Evolutionary conservation across 1,284 basidiomycete genomes (phyloP).

Genomic region (Xerocomus nothofagi): DNA sequence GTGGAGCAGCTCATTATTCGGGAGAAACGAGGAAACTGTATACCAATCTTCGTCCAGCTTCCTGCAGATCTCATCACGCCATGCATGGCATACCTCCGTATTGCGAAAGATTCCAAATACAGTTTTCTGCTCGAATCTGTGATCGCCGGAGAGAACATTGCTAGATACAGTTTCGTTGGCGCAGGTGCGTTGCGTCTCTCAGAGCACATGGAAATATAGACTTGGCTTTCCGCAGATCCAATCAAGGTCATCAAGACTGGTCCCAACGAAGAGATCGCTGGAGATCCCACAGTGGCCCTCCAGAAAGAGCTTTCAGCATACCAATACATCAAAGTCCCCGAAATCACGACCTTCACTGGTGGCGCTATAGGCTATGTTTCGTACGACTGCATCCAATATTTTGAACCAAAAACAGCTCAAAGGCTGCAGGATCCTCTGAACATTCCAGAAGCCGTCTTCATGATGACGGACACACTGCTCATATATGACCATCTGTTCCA

Average conservation of each 20-base stretch:
- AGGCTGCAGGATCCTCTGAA: constrained; percentile 73
- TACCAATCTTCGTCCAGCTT: constrained; percentile 90
- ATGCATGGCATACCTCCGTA: constrained; percentile 93
- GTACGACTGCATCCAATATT: constrained; percentile 96
- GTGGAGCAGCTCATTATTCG: constrained; percentile 73
- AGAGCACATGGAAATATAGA: background rate
- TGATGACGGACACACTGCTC: constrained; percentile 93
- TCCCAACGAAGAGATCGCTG: constrained; percentile 76
- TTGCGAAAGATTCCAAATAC: constrained; percentile 90
- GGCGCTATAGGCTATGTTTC: constrained; percentile 98
- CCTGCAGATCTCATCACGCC: constrained; percentile 97
- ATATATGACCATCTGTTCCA: constrained; percentile 98
- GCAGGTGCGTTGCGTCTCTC: constrained; percentile 62
- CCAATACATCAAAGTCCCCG: constrained; percentile 88
- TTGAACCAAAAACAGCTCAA: constrained; percentile 89
- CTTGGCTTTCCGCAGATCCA: constrained; percentile 62
- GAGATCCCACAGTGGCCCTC: constrained; percentile 85
- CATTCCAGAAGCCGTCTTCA: constrained; percentile 95
- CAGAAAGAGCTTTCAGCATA: constrained; percentile 88
- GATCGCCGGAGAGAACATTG: constrained; percentile 86
- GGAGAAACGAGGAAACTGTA: constrained; percentile 84
- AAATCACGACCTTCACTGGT: constrained; percentile 94
- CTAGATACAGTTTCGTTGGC: constrained; percentile 95
- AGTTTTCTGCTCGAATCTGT: constrained; percentile 94
- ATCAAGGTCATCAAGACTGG: constrained; percentile 91